A percentile compares a stretch with the other conserved stretches of the same genome.
Evolutionary conservation across 2,329 filamentous ascomycete species (phyloP).

Genomic region (Penicillium sp.): DNA sequence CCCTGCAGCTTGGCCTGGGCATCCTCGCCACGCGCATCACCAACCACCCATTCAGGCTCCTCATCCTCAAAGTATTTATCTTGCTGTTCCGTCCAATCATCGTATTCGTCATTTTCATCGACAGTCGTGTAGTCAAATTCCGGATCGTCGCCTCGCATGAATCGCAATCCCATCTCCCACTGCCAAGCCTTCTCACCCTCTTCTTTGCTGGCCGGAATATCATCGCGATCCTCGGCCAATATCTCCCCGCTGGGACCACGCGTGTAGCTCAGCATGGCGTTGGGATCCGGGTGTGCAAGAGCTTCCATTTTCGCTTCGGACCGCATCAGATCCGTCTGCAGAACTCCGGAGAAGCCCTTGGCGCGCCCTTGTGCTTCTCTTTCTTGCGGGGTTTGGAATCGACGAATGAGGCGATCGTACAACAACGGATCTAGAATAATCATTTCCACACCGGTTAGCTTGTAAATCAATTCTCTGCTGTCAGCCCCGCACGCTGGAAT

Average conservation of each 20-base stretch:
- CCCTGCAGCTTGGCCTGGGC: constrained; percentile 49
- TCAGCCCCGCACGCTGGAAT: constrained; percentile 20
- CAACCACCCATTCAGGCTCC: constrained; percentile 69
- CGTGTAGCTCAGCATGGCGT: constrained; percentile 57
- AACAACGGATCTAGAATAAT: constrained; percentile 71
- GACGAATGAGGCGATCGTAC: constrained; percentile 79
- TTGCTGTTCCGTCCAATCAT: constrained; percentile 69
- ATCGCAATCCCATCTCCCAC: constrained; percentile 74
- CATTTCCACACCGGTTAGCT: constrained; percentile 36
- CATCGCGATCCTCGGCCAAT: constrained; percentile 63
- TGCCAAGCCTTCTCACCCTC: constrained; percentile 74
- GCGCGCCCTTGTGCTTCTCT: constrained; percentile 73
- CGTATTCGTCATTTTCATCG: constrained; percentile 74
- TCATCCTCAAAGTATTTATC: constrained; percentile 83
- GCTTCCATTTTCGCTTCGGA: constrained; percentile 76
- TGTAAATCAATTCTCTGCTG: constrained; percentile 17
- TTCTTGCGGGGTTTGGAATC: constrained; percentile 75
- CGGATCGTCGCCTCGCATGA: constrained; percentile 73
- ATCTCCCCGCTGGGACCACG: constrained; percentile 62
- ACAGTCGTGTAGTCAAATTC: constrained; percentile 79
- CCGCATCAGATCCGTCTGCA: constrained; percentile 77
- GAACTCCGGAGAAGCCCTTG: constrained; percentile 78
- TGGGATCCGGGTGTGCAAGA: constrained; percentile 60
- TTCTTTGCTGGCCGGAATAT: constrained; percentile 64
- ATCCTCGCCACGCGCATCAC: constrained; percentile 47